Evolutionary conservation across 192 early-diverging fungal species (phyloP).

Genomic region (Chytriomyces hyalinus): DNA sequence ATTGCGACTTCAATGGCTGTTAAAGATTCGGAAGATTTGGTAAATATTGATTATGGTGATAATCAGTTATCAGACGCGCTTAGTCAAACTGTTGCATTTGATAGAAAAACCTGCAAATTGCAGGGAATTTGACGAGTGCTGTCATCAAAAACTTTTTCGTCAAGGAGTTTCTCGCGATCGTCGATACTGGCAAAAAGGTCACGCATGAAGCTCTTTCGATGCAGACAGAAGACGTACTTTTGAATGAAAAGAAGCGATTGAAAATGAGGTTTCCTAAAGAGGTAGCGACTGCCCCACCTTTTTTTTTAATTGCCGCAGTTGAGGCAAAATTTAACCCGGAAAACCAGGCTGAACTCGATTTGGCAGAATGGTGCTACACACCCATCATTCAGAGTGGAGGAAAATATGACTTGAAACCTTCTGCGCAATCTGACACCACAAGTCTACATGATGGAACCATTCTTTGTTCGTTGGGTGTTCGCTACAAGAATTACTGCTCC

Average conservation of each 20-base stretch:
- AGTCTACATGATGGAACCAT: slow-evolving; percentile 86
- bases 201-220: slow-evolving; percentile 84
- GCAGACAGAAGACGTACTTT: slow-evolving; percentile 70
- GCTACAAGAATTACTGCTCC: slow-evolving; percentile 95
- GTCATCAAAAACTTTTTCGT: slow-evolving; percentile 89
- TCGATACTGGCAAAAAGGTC: slow-evolving; percentile 87
- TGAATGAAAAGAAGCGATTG: slow-evolving; percentile 71
- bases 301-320: not conserved
- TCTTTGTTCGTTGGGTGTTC: slow-evolving; percentile 89
- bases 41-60: slow-evolving; percentile 35
- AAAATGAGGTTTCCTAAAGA: slow-evolving; percentile 72
- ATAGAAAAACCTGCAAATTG: slow-evolving; percentile 73
- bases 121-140: slow-evolving; percentile 71
- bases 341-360: slow-evolving; percentile 48
- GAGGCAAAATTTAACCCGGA: not conserved
- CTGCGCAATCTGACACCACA: slow-evolving; percentile 75
- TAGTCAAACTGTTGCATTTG: not conserved
- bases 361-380: slow-evolving; percentile 87
- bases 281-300: slow-evolving; percentile 43
- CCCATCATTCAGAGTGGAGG: slow-evolving; percentile 98
- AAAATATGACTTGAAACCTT: slow-evolving; percentile 82
- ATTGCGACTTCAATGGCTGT: slow-evolving; percentile 75
- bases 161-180: slow-evolving; percentile 79
- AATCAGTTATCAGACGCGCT: slow-evolving; percentile 11
- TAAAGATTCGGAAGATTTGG: slow-evolving; percentile 92